Evolutionary conservation across 345 rosid genomes (phyloP).

Genomic region (Aethionema arabicum): DNA sequence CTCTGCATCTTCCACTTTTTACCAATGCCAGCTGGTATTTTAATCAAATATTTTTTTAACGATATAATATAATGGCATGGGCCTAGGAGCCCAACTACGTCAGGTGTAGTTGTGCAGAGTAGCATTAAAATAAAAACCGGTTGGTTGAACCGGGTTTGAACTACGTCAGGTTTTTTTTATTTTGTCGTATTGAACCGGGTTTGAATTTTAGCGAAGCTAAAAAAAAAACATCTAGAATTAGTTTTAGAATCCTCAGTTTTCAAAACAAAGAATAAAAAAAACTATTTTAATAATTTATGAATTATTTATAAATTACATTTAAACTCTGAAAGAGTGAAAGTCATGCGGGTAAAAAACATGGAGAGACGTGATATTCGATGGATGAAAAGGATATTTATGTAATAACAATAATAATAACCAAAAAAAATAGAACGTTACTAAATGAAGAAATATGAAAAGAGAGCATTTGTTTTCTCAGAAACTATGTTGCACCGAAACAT

Average conservation of each 20-base stretch:
- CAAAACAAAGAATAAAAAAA: no score
- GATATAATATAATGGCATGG: neutral
- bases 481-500: no score
- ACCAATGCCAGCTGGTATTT: slow-evolving; percentile 28
- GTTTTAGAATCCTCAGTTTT: no score
- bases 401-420: neutral
- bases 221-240: no score
- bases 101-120: neutral
- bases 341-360: slow-evolving; percentile 31
- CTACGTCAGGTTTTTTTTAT: no score
- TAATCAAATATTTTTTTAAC: neutral
- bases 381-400: slow-evolving; percentile 25
- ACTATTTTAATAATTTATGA: no score
- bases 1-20: neutral
- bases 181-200: no score
- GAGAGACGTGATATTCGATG: slow-evolving; percentile 35
- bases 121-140: neutral
- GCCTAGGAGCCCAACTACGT: slow-evolving; percentile 14
- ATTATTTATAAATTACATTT: no score
- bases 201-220: no score
- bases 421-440: slow-evolving; percentile 11
- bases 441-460: neutral
- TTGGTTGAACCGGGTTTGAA: no score
- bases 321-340: no score
- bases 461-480: neutral